A percentile compares a stretch with the other conserved stretches of the same genome.
These are phyloP conservation scores for Metschnikowia lunata DNA, from an alignment of 805 yeast genomes.

Conservation along the genomic window DNA sequence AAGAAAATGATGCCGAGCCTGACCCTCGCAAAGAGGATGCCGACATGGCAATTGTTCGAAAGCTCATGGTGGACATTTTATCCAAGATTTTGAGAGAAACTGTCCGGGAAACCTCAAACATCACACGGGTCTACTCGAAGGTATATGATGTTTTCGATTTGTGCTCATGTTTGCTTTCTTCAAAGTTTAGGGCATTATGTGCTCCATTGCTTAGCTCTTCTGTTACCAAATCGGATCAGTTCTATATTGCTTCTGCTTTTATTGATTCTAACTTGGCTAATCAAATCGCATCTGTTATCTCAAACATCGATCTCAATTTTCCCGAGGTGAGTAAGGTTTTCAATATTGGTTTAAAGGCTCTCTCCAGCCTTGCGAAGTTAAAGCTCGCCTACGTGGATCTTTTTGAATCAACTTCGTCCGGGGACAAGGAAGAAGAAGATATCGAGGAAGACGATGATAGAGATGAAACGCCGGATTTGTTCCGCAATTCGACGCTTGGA, in stretches of 20 bases:
- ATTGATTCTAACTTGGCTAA: constrained; percentile 62
- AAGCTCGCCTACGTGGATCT: constrained; percentile 53
- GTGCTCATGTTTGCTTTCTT: constrained; percentile 40
- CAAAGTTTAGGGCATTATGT: constrained; percentile 36
- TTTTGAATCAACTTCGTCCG: constrained; percentile 48
- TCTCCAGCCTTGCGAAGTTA: constrained; percentile 53
- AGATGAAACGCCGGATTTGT: constrained; percentile 78
- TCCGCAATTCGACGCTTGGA: constrained; percentile 85
- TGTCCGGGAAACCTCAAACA: constrained; percentile 26
- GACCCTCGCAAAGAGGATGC: constrained; percentile 55
- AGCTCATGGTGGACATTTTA: constrained; percentile 66
- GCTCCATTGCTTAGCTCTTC: constrained; percentile 44
- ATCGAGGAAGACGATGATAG: constrained; percentile 51
- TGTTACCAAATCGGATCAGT: constrained; percentile 56
- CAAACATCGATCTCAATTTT: constrained; percentile 68
- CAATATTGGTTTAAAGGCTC: constrained; percentile 54
- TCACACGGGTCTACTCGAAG: constrained; percentile 50
- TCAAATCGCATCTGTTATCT: constrained; percentile 54
- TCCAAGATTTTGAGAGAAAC: constrained; percentile 59
- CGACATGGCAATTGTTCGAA: constrained; percentile 68
- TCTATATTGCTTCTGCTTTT: constrained; percentile 58
- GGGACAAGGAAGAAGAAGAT: constrained; percentile 46
- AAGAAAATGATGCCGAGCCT: constrained; percentile 42
- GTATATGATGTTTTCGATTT: constrained; percentile 52
- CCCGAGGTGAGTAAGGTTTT: constrained; percentile 61